Base-by-base conservation (phyloP, 2,329 filamentous ascomycete genomes). In the Cytospora mali region DNA sequence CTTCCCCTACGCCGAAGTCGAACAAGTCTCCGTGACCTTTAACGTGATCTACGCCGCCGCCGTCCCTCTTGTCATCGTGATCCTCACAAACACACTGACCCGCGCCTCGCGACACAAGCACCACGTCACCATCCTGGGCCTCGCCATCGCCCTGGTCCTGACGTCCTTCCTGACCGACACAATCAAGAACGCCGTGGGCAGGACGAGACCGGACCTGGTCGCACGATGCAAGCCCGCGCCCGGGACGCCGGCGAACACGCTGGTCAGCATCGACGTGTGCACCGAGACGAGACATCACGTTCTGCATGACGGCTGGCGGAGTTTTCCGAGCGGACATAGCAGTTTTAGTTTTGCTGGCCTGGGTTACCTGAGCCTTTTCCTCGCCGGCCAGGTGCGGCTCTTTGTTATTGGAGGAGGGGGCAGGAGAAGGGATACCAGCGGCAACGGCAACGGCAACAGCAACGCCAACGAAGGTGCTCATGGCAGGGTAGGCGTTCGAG, bases 141-240 rank as follows among this genome's bases (percentile, higher is more conserved):
- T 97, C 64, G 79, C 88, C 56, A 92, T 94, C 70, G 85, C 88
- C 67, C 76, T 98, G 28, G 81, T 92, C 68, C 81, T 97, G 55
- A 89, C 92, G 0, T 84, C 87, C 6, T 90, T 97, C 74, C 80
- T 98, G 50, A 98, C 95, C 51, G 93, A 98, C 73, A 79, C 94
- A 29, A 83, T 98, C 72, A 99, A 99, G 77, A 97, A 96, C 72
- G 84, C 90, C 11, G 90, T 94, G 28, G 92, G 92, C 10, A 80
- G 92, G 13, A 92, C 93, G 18, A 78, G 84, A 6, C 84, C 84
- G 0, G 84, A 87, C 67, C 73, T 87, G 4, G 72, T 87, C 28
- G 87, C 89, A n/a, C 88, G 95, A 42, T 99, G 95, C 77, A 88
- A 90, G 67, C 93, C 95, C 0, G 77, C 70, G 0, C 33, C 71